Percentiles rank a stretch among this genome's conserved stretches.
Evolutionary conservation across 495 filamentous ascomycete species (phyloP).

Genomic region (Chaetomium fimeti): DNA sequence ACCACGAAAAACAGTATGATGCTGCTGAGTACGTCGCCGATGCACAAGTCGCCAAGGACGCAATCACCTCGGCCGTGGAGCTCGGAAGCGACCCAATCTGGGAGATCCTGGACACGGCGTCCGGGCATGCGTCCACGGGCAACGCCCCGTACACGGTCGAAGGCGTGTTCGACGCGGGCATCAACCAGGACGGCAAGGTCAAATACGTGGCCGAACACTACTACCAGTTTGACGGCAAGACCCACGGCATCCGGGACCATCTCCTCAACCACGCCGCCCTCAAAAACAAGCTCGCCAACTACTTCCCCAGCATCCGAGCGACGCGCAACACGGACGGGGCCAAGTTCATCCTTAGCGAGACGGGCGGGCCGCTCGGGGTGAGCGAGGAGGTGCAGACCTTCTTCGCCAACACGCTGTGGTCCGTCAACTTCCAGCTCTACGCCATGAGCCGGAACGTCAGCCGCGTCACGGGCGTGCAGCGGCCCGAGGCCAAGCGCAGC

Average conservation of each 20-base stretch:
- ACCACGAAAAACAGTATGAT: not conserved
- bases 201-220: not conserved
- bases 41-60: not conserved
- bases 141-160: not conserved
- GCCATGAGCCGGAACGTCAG: not conserved
- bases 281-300: not conserved
- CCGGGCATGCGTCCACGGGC: not conserved
- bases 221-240: not conserved
- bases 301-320: not conserved
- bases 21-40: not conserved
- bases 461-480: not conserved
- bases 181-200: not conserved
- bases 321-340: not conserved
- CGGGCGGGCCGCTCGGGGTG: not conserved
- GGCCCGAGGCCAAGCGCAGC: not conserved
- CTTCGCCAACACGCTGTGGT: not conserved
- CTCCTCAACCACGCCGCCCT: not conserved
- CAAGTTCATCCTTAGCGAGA: not conserved
- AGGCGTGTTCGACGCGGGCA: not conserved
- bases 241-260: not conserved
- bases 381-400: not conserved
- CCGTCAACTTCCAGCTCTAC: not conserved
- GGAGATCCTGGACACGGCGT: not conserved
- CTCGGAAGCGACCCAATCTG: not conserved
- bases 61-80: not conserved